phyloP scores from a whole-genome alignment of 345 rosid genomes.

The Lepidium africanum region DNA sequence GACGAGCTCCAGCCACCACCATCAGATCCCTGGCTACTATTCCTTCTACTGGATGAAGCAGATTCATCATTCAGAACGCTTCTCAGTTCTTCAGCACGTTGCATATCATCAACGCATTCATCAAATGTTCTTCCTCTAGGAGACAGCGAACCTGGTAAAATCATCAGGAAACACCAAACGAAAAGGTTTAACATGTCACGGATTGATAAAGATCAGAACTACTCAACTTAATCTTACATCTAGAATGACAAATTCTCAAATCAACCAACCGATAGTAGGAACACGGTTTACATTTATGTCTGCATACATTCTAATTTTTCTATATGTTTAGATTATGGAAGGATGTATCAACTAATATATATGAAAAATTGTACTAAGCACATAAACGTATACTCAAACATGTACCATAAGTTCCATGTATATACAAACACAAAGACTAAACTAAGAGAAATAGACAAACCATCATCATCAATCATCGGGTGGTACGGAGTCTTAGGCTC shows the following conservation, averaged over 20 bases:
- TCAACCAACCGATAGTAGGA: not conserved
- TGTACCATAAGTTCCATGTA: not conserved
- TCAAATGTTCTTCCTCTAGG: slow-evolving; percentile 50
- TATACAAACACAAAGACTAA: not conserved
- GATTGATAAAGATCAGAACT: not conserved
- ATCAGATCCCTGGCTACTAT: slow-evolving; percentile 26
- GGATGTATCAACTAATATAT: not conserved
- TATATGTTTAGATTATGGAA: not conserved
- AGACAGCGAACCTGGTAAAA: slow-evolving; percentile 49
- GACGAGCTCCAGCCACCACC: slow-evolving; percentile 80
- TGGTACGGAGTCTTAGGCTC: slow-evolving; percentile 99
- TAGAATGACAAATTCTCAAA: not conserved
- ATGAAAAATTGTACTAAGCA: not conserved
- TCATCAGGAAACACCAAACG: not conserved
- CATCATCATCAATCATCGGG: slow-evolving; percentile 88
- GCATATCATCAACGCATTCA: slow-evolving; percentile 44
- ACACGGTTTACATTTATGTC: not conserved
- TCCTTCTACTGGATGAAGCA: slow-evolving; percentile 64
- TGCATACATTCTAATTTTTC: not conserved
- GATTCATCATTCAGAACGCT: slow-evolving; percentile 55
- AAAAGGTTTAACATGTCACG: not conserved
- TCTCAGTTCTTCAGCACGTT: slow-evolving; percentile 63
- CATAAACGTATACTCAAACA: not conserved
- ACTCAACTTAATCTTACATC: not conserved
- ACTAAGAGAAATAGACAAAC: slow-evolving; percentile 33